Percentiles rank a stretch among this genome's conserved stretches.
phyloP scores from a whole-genome alignment of 2,329 filamentous ascomycete genomes.

The Alternaria burnsii region DNA sequence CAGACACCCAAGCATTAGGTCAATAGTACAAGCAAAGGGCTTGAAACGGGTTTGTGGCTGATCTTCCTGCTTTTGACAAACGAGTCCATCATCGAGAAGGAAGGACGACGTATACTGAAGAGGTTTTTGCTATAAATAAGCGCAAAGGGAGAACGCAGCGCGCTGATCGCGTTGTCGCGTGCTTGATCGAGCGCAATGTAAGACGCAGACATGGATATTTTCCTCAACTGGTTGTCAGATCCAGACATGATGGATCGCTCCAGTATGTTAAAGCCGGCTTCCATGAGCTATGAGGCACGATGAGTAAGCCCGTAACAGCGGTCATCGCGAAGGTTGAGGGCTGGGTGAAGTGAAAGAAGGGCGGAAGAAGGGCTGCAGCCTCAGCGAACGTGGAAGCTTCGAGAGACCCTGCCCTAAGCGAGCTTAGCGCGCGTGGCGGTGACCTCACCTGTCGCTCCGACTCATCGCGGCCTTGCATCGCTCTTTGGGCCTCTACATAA shows the following conservation, averaged over 20 bases:
- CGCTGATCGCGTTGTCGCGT: neutral
- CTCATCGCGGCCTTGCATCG: constrained; percentile 25
- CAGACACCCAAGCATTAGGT: constrained; percentile 41
- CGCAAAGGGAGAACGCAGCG: neutral
- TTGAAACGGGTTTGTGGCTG: constrained; percentile 22
- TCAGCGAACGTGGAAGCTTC: constrained; percentile 30
- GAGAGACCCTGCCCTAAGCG: constrained; percentile 24
- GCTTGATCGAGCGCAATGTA: neutral
- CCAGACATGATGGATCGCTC: neutral
- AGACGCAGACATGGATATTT: neutral
- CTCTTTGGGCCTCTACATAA: constrained; percentile 22
- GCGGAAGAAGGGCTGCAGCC: constrained; percentile 18
- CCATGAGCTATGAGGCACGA: constrained; percentile 1
- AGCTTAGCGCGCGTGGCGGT: constrained; percentile 31
- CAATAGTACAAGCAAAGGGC: constrained; percentile 36
- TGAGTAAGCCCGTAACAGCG: constrained; percentile 10
- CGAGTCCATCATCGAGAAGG: constrained; percentile 42
- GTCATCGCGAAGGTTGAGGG: constrained; percentile 9
- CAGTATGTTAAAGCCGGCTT: neutral
- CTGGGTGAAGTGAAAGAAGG: constrained; percentile 15
- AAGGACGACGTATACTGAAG: constrained; percentile 47
- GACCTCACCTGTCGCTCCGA: constrained; percentile 31
- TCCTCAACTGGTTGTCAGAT: neutral
- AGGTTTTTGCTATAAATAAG: constrained; percentile 22
- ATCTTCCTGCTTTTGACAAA: constrained; percentile 44